Conservation (phyloP, 2,329 filamentous ascomycete genomes). For the Ambrosiella xylebori region DNA sequence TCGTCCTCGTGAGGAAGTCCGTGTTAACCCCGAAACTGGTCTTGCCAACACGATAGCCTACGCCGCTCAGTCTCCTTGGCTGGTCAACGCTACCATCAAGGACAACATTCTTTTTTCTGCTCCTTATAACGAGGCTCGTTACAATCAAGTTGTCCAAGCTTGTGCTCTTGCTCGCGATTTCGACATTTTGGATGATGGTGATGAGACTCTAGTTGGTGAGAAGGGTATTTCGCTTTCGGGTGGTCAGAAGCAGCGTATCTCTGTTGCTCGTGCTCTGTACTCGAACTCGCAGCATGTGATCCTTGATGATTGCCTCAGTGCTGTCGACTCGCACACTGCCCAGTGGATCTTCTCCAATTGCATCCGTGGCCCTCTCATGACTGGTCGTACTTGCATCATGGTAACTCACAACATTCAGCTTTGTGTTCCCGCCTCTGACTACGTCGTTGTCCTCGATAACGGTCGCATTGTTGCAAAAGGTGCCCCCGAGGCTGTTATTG, state of each 20-base stretch:
- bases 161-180: slow-evolving; percentile 85
- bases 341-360: slow-evolving; percentile 97
- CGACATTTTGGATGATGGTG: slow-evolving; percentile 78
- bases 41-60: slow-evolving; percentile 88
- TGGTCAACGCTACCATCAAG: slow-evolving; percentile 88
- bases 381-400: slow-evolving; percentile 73
- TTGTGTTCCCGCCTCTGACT: slow-evolving; percentile 62
- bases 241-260: slow-evolving; percentile 94
- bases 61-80: slow-evolving; percentile 91
- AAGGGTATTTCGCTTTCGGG: slow-evolving; percentile 95
- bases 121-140: slow-evolving; percentile 62
- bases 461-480: slow-evolving; percentile 65
- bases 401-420: slow-evolving; percentile 93
- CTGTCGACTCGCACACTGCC: slow-evolving; percentile 91
- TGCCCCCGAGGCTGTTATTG: slow-evolving; percentile 58
- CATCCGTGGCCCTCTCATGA: slow-evolving; percentile 77
- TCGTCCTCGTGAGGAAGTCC: slow-evolving; percentile 69
- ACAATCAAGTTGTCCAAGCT: slow-evolving; percentile 73
- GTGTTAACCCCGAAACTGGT: slow-evolving; percentile 62
- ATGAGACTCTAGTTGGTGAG: slow-evolving; percentile 86
- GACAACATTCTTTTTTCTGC: slow-evolving; percentile 90
- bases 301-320: slow-evolving; percentile 87
- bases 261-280: slow-evolving; percentile 90
- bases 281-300: slow-evolving; percentile 82
- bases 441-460: slow-evolving; percentile 74